phyloP scores from a whole-genome alignment of 2,329 filamentous ascomycete species.

The Penicillium hesseltinei region DNA sequence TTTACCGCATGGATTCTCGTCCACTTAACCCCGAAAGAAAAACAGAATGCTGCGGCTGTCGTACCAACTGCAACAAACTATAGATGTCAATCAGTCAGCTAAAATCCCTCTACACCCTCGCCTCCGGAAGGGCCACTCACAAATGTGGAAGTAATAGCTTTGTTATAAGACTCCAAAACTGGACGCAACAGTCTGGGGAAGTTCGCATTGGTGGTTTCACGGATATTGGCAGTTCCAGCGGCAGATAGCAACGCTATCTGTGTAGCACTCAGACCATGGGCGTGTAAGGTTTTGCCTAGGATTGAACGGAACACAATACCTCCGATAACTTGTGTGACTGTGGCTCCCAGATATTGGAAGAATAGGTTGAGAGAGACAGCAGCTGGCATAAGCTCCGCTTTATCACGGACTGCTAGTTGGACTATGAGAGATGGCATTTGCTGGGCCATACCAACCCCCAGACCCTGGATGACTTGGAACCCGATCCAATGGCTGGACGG shows the following conservation, averaged over 20 bases:
- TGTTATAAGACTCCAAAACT: background rate
- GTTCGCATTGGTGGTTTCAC: background rate
- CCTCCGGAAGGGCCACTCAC: background rate
- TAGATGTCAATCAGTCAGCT: background rate
- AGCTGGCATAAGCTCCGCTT: background rate
- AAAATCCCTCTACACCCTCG: background rate
- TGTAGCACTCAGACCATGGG: background rate
- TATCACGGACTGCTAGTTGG: slow-evolving; percentile 3
- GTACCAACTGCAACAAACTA: background rate
- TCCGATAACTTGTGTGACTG: background rate
- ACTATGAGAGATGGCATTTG: slow-evolving; percentile 8
- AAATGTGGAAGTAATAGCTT: background rate
- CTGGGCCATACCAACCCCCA: slow-evolving; percentile 5
- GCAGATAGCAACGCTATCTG: background rate
- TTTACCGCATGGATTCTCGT: background rate
- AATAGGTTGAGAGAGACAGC: slow-evolving; percentile 6
- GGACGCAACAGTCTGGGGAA: background rate
- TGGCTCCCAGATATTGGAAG: slow-evolving; percentile 3
- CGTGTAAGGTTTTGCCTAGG: background rate
- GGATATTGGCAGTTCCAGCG: background rate
- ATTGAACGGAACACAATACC: background rate
- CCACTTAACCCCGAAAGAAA: background rate
- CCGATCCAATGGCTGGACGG: slow-evolving; percentile 9
- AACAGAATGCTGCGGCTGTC: background rate
- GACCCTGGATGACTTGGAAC: slow-evolving; percentile 8